These are phyloP conservation scores for Mycena epipterygia DNA, from an alignment of 768 basidiomycete genomes.

Conservation along the genomic window DNA sequence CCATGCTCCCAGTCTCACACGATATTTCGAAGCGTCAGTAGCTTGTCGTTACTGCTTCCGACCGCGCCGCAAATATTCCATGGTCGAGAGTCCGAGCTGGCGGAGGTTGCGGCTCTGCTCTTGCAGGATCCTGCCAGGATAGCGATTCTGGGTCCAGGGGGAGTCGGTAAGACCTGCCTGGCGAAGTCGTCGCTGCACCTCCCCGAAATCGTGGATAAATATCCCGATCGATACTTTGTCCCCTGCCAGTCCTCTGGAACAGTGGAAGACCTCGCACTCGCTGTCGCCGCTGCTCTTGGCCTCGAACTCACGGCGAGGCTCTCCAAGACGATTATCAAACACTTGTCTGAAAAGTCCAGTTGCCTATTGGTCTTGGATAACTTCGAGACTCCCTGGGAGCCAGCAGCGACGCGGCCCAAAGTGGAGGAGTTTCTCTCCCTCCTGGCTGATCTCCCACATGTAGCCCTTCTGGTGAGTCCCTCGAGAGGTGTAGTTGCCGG, in stretches of 20 bases:
- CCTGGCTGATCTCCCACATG: neutral
- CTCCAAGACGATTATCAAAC: neutral
- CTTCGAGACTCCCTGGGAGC: neutral
- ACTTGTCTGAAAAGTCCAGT: neutral
- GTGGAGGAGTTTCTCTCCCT: slow-evolving; percentile 5
- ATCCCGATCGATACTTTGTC: neutral
- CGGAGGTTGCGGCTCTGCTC: neutral
- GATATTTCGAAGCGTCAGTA: neutral
- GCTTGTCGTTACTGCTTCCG: neutral
- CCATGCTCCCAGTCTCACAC: too few species aligned
- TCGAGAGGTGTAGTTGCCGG: neutral
- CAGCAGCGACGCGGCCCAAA: neutral
- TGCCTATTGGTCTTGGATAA: slow-evolving; percentile 8
- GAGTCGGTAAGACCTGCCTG: neutral
- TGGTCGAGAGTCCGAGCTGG: slow-evolving; percentile 17
- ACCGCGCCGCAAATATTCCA: slow-evolving; percentile 20
- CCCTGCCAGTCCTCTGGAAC: slow-evolving; percentile 3
- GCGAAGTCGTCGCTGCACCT: neutral
- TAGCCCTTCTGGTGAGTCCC: slow-evolving; percentile 11
- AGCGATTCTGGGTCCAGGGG: slow-evolving; percentile 9
- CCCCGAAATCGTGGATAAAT: neutral
- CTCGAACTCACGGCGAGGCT: neutral
- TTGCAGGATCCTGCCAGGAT: slow-evolving; percentile 7
- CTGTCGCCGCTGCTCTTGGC: neutral
- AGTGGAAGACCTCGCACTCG: neutral